Percentiles rank a stretch among this genome's conserved stretches.
These are phyloP conservation scores for Graphium sp. DNA, from an alignment of 2,329 filamentous ascomycete genomes.

Conservation along the genomic window DNA sequence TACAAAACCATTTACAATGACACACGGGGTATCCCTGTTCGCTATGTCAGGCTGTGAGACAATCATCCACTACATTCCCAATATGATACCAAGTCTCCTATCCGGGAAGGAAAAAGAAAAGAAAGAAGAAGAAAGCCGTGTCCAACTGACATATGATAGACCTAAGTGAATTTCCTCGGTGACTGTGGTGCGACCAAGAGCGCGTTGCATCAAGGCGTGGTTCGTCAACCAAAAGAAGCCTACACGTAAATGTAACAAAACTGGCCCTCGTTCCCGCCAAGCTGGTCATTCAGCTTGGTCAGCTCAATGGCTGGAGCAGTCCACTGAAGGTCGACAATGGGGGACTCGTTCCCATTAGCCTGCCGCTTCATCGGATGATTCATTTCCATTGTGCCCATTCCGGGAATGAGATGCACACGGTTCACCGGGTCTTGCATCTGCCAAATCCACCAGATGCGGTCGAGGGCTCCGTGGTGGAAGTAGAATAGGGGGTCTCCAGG, in stretches of 20 bases:
- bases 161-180: too few species aligned
- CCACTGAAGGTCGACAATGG: constrained; percentile 1
- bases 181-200: too few species aligned
- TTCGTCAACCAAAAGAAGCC: too few species aligned
- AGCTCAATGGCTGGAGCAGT: not conserved
- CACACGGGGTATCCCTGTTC: too few species aligned
- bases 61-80: too few species aligned
- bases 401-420: constrained; percentile 3
- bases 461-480: constrained; percentile 14
- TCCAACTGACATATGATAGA: too few species aligned
- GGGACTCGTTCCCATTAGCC: not conserved
- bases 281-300: constrained; percentile 1
- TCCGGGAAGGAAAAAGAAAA: too few species aligned
- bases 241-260: constrained; percentile 1
- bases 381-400: constrained; percentile 1
- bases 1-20: too few species aligned
- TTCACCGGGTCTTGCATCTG: constrained; percentile 7
- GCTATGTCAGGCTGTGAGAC: too few species aligned
- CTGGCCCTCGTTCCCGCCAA: not conserved
- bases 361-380: not conserved
- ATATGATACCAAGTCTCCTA: too few species aligned
- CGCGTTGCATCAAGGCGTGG: too few species aligned
- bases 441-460: constrained; percentile 8
- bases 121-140: too few species aligned
- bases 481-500: constrained; percentile 19